Evolutionary conservation across 2,329 filamentous ascomycete species (phyloP).

Genomic region (Harringtonia lauricola): DNA sequence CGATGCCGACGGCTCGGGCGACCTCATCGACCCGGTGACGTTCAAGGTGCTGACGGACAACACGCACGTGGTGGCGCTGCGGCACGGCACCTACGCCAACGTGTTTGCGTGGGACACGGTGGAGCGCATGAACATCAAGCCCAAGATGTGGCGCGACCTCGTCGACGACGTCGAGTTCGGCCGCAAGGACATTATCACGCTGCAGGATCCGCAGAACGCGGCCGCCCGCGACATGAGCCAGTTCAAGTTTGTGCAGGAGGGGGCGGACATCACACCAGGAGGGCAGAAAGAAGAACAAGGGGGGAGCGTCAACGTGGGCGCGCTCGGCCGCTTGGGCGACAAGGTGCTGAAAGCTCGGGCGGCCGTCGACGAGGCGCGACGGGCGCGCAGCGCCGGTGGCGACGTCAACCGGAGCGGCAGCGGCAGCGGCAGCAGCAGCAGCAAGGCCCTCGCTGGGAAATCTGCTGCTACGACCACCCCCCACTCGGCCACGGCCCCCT

Average conservation of each 20-base stretch:
- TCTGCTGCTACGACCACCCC: constrained; percentile 51
- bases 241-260: constrained; percentile 84
- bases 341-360: constrained; percentile 90
- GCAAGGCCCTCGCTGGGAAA: too few species aligned
- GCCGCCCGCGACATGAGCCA: constrained; percentile 70
- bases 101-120: constrained; percentile 96
- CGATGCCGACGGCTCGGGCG: constrained; percentile 60
- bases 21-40: constrained; percentile 91
- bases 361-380: constrained; percentile 71
- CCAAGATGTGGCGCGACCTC: constrained; percentile 90
- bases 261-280: constrained; percentile 58
- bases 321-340: constrained; percentile 64
- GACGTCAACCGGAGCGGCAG: constrained; percentile 29
- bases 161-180: constrained; percentile 79
- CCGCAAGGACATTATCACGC: constrained; percentile 84
- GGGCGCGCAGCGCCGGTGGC: constrained; percentile 23
- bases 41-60: constrained; percentile 98
- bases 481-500: constrained; percentile 8
- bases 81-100: constrained; percentile 73
- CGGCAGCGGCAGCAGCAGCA: not conserved
- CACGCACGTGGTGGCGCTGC: constrained; percentile 86
- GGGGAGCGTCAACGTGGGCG: constrained; percentile 68
- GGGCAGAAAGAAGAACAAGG: too few species aligned
- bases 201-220: constrained; percentile 91
- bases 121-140: constrained; percentile 89